Conservation (phyloP, 805 yeast genomes). For the Cyberlindnera mrakii region DNA sequence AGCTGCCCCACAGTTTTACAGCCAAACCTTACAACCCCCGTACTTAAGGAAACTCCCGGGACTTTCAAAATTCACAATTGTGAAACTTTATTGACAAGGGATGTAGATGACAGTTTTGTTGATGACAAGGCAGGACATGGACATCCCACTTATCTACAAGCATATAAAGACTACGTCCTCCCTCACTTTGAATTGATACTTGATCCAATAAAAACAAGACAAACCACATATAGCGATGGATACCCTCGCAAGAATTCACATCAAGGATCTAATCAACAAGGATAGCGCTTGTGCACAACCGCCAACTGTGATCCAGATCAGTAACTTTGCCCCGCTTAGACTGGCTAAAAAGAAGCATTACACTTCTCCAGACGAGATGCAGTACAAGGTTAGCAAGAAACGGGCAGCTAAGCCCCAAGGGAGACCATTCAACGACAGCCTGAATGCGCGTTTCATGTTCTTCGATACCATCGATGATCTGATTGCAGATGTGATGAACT, state of each 20-base stretch:
- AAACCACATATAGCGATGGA: slow-evolving; percentile 2
- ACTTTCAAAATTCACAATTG: neutral
- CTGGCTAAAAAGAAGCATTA: slow-evolving; percentile 25
- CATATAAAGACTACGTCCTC: too few relatives aligned
- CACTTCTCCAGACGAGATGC: slow-evolving; percentile 2
- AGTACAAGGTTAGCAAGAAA: slow-evolving; percentile 8
- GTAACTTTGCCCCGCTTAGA: slow-evolving; percentile 17
- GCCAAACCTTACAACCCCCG: too few relatives aligned
- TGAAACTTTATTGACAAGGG: neutral
- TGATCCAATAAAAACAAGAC: neutral
- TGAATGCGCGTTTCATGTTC: slow-evolving; percentile 22
- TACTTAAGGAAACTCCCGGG: too few relatives aligned
- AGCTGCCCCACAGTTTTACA: too few relatives aligned
- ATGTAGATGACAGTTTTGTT: too few relatives aligned
- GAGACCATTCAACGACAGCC: slow-evolving; percentile 23
- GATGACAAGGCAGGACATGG: too few relatives aligned
- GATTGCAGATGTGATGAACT: slow-evolving; percentile 15
- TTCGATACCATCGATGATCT: slow-evolving; percentile 21
- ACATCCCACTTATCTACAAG: too few relatives aligned
- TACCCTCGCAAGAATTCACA: slow-evolving; percentile 5
- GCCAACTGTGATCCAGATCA: slow-evolving; percentile 17
- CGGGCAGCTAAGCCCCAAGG: slow-evolving; percentile 18
- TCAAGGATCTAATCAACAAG: slow-evolving; percentile 1
- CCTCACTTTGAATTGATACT: too few relatives aligned
- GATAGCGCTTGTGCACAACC: slow-evolving; percentile 8